Base-by-base conservation (phyloP, 257 asterid species). In the Hygrophila difformis region DNA sequence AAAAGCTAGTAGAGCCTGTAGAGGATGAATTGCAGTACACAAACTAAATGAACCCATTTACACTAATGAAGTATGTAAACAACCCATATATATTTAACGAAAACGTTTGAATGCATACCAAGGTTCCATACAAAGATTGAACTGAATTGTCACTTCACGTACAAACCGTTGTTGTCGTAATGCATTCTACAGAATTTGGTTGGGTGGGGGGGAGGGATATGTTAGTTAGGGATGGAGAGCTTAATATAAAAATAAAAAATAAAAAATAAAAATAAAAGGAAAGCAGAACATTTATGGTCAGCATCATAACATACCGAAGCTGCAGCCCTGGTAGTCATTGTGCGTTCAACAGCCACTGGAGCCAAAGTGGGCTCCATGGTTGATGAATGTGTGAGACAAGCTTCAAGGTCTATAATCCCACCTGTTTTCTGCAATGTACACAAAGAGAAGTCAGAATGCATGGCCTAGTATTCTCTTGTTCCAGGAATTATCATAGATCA, bases 361-460 rank as follows among this genome's bases (percentile, higher is more conserved):
- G 96, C 96, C 53, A 86, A 80, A 46, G 98, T 91, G 70, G 98
- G 96, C 76, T 91, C 96, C 84, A 91, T 66, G 22, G 95, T 79
- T 53, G 94, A 85, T 49, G 94, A 82, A 70, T 91, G 96, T 44
- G 93, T 76, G 39, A 79, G 93, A 62, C 96, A 85, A 39, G 96
- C 95, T 69, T 91, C 84, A 40, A 91, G 87, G 57, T 85, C 94
- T 62, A 86, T 72, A 18, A 69, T 58, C 29, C 93, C 96, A 47
- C 95, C 96, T 62, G 82, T 96, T 79, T 78, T 83, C 98, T 91
- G 81, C 47, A 47, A 61, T 3, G 22, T 28, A 21, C 38, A 48
- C 44, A 47, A 48, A 53, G 44, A 50, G 12, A 53, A 2, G 29
- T 41, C 31, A 38, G 4, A 49, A 49, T 5, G 46, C 36, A 53